Evolutionary conservation across 805 yeast genomes (phyloP), one percentile per base, ranked within the genome.

Genomic region (Schwanniomyces vanrijiae): DNA sequence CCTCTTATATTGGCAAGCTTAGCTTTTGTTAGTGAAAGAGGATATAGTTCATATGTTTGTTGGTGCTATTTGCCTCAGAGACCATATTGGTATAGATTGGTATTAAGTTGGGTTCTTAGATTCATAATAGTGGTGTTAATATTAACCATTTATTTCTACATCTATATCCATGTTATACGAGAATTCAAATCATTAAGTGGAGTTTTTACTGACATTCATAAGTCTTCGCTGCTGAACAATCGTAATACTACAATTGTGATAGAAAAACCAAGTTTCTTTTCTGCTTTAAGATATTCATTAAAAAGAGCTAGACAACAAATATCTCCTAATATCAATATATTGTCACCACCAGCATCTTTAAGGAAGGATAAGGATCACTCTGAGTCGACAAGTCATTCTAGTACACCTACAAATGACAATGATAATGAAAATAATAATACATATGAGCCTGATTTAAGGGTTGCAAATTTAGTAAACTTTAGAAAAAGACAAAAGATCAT

Each of bases 91-190:
- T 85, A 82, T 61, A 71, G 89, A 47, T 60, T 86, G 34, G 90
- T 73, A 1, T 67, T 90, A 42, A 80, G 90, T 53, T 91, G 96
- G 96, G 83, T 82, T 1, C 90, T 95, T 10, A 74, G 97, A 42
- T 90, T 82, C 60, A 65, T 80, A 47, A 78, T 90, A 45, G 77
- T 87, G 48, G 60, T 86, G 8, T 58, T 77, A 21, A 87, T 91
- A 52, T 57, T 88, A 29, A 62, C 74, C 3, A 80, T 89, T 40
- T 90, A 90, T 63, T 69, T 80, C 42, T 73, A 85, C 33, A 84
- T 90, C 43, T 90, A 90, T 64, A 66, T 80, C 50, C 88, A 86
- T 58, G 92, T 90, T 20, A 74, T 81, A 48, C 68, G 72, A 31
- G 88, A 88, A 56, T 80, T 83, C 59, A 75, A 77, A 34, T 65